Base-by-base conservation (phyloP, 2,329 filamentous ascomycete genomes). In the Cladosporium phlei region DNA sequence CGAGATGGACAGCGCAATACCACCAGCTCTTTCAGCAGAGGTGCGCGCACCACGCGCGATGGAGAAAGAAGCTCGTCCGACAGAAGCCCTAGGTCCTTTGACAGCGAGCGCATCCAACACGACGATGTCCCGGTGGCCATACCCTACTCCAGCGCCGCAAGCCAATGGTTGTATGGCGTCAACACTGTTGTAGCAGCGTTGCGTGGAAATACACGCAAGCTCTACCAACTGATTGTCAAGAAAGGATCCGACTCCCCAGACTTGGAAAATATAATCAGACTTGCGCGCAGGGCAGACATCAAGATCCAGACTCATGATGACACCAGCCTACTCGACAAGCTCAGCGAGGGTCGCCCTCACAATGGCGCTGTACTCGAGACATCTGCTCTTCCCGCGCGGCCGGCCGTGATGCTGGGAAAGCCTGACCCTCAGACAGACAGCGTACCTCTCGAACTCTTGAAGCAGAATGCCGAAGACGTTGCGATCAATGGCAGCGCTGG, bases 331-430 rank as follows among this genome's bases (percentile, higher is more conserved):
- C 53, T 98, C 69, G 84, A 94, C 66, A 90, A 87, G 67, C 87
- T 94, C 79, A 86, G 86, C 54, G 78, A 75, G 47, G 83, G 84
- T 1, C 78, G 93, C 30, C 88, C 91, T 25, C 91, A 98, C 68
- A 96, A 97, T 61, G 90, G 91, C 37, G 83, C 85, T 56, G 75
- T 97, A 12, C 77, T 98, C 3, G 93, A 98, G 67, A 82, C 86
- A 11, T 95, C 89, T 0, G 86, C 86, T 1, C 68, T 97, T 1
- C 88, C 89, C 0, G 80, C 83, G 14, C 60, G 59, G 16, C 63
- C 65, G 17, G 53, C 62, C 1, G 35, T 57, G 2, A 39, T 51
- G 11, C 60, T 71, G 1, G 65, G 61, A 21, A 58, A 55, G 28
- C 50, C 57, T 43, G 69, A 58, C 14, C 6, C 40, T 10, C 47